Base-by-base conservation (phyloP, 1,284 basidiomycete species). In the Pisolithus thermaeus region DNA sequence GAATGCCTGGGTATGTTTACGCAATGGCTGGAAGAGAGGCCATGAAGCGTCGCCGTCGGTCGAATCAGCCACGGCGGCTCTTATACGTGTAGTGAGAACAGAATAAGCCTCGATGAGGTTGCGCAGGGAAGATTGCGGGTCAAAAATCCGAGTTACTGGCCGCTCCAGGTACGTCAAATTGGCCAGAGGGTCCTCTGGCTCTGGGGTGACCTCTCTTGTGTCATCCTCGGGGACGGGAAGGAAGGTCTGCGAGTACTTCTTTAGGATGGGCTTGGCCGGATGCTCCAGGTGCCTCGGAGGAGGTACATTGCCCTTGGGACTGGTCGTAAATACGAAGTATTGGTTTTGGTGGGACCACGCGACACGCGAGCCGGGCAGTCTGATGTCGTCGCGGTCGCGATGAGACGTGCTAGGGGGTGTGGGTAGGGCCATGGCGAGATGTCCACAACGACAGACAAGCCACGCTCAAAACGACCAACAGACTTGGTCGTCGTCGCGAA, bases 51-150 rank as follows among this genome's bases (percentile, higher is more conserved):
- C 79, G 2, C 68, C 70, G 52, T 85, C 78, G 0, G 77, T 75
- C 46, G 69, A 67, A 7, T 72, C 73, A 16, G 68, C 56, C 16
- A 84, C 72, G 23, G 72, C 73, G 0, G 74, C 64, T 14, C 83
- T 74, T 35, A 90, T 63, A 39, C 87, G 81, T 14, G 80, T 78
- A 7, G 80, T 74, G 25, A 90, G 76, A 27, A 86, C 63, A 25
- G 78, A 81, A 65, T 90, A 90, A 0, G 83, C 84, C 59, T 86
- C 82, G 52, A 84, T 84, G 49, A 87, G 73, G 47, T 83, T 78
- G 43, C 71, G 70, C 42, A 82, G 65, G 25, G 74, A 68, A 44
- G 75, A 67, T 44, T 73, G 70, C 0, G 68, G 56, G 4, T 77
- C 71, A 18, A 85, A 65, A 44, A 90, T 82, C 44, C 70, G 75